phyloP scores from a whole-genome alignment of 2,329 filamentous ascomycete genomes.

The Paecilomyces variotii region DNA sequence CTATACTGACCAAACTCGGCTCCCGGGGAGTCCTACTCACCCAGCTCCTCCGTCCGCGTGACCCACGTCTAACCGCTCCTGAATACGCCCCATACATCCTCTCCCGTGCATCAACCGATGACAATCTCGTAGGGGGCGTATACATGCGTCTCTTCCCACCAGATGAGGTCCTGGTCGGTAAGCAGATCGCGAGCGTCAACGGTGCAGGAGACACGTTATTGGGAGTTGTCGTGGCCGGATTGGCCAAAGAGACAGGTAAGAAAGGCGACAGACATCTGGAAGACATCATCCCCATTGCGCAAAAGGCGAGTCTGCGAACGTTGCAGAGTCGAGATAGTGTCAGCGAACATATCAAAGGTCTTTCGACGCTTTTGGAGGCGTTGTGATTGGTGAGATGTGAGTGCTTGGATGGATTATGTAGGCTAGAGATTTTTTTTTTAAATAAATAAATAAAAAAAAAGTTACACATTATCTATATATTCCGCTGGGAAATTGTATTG shows the following conservation, averaged over 20 bases:
- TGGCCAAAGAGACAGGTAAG: constrained; percentile 49
- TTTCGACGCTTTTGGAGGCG: constrained; percentile 8
- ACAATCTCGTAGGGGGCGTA: constrained; percentile 63
- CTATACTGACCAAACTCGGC: constrained; percentile 77
- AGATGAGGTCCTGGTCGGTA: constrained; percentile 50
- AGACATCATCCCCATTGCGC: constrained; percentile 67
- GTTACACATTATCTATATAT: too few species aligned
- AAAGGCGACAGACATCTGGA: constrained; percentile 43
- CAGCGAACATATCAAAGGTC: constrained; percentile 21
- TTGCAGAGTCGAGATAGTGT: constrained; percentile 70
- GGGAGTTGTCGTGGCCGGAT: constrained; percentile 71
- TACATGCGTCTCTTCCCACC: constrained; percentile 74
- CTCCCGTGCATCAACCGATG: constrained; percentile 49
- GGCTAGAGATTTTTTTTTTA: too few species aligned
- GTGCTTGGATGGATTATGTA: too few species aligned
- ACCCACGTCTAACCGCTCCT: constrained; percentile 56
- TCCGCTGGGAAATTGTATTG: too few species aligned
- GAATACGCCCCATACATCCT: constrained; percentile 64
- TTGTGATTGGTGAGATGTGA: not conserved
- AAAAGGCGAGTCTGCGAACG: constrained; percentile 71
- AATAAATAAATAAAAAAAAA: too few species aligned
- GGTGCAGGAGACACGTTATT: constrained; percentile 91
- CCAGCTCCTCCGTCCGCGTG: constrained; percentile 58
- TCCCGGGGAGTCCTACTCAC: constrained; percentile 66
- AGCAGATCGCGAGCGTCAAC: constrained; percentile 79